Evolutionary conservation across 371 early-diverging fungal genomes (phyloP).

Genomic region (Circinella umbellata): DNA sequence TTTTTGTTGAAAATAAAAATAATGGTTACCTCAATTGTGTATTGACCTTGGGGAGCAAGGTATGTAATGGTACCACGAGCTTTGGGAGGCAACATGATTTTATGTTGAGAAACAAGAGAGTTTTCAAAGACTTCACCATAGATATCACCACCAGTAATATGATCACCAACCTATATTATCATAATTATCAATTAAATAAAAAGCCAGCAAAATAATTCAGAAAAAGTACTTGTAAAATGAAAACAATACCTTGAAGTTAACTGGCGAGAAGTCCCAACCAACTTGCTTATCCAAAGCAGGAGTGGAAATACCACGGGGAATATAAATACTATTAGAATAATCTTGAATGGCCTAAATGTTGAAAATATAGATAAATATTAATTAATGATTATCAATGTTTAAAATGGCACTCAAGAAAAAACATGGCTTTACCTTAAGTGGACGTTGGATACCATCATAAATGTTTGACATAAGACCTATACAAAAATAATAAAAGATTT

Average conservation of each 20-base stretch:
- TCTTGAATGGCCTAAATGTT: conserved; percentile 87
- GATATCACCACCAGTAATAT: conserved; percentile 98
- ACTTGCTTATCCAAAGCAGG: conserved; percentile 94
- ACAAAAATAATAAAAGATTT: not conserved
- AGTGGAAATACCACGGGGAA: conserved; percentile 98
- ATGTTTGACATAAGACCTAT: conserved; percentile 96
- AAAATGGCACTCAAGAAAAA: not conserved
- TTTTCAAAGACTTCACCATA: conserved; percentile 98
- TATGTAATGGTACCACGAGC: conserved; percentile 95
- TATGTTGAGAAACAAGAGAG: conserved; percentile 90
- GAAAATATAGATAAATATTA: no score
- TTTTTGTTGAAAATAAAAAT: not conserved
- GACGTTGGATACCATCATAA: conserved; percentile 99
- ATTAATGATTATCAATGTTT: conserved; percentile 5
- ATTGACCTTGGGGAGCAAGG: conserved; percentile 95
- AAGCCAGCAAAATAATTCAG: not conserved
- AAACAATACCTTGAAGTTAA: conserved; percentile 73
- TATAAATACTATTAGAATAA: conserved; percentile 95
- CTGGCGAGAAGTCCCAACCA: conserved; percentile 97
- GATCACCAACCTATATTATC: conserved; percentile 84
- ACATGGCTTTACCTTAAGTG: conserved; percentile 75
- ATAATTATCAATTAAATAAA: not conserved
- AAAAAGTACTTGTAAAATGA: no score
- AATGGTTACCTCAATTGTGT: conserved; percentile 77
- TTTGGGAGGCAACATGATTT: conserved; percentile 97